These are phyloP conservation scores for Sarocladiaceae sp. DNA, from an alignment of 2,329 filamentous ascomycete species.

Conservation along the genomic window DNA sequence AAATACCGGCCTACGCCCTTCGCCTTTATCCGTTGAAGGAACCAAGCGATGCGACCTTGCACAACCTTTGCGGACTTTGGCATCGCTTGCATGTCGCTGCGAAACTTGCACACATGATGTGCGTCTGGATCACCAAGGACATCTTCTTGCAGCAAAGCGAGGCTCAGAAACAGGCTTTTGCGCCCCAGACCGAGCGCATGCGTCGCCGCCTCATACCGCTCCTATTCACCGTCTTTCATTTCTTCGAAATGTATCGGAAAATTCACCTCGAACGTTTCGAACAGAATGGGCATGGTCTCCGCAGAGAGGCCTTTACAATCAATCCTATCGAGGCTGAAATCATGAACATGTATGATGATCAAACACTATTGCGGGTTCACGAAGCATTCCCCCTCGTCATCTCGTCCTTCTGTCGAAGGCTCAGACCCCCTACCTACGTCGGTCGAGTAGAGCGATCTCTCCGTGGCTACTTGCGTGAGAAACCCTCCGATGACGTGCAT, in stretches of 20 bases:
- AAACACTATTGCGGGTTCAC: constrained; percentile 58
- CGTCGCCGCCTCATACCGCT: constrained; percentile 59
- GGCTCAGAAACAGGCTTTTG: constrained; percentile 51
- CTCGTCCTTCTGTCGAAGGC: constrained; percentile 58
- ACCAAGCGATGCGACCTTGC: constrained; percentile 46
- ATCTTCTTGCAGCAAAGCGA: constrained; percentile 58
- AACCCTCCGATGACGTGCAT: constrained; percentile 59
- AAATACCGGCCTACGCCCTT: constrained; percentile 56
- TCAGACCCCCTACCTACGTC: constrained; percentile 61
- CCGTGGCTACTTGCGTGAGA: constrained; percentile 59
- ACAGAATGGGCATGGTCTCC: constrained; percentile 46
- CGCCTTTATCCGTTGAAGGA: constrained; percentile 51
- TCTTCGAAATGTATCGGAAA: constrained; percentile 61
- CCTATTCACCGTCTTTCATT: constrained; percentile 63
- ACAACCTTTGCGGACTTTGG: constrained; percentile 62
- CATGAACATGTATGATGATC: constrained; percentile 62
- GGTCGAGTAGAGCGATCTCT: constrained; percentile 59
- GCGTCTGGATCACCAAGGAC: constrained; percentile 61
- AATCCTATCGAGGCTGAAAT: constrained; percentile 60
- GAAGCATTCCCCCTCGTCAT: constrained; percentile 62
- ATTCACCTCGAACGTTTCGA: constrained; percentile 54
- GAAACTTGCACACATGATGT: constrained; percentile 58
- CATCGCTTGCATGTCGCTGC: constrained; percentile 61
- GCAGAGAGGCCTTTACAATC: constrained; percentile 49
- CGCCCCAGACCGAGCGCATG: constrained; percentile 59